phyloP scores from a whole-genome alignment of 805 yeast genomes.

The Candida coleopterorum region DNA sequence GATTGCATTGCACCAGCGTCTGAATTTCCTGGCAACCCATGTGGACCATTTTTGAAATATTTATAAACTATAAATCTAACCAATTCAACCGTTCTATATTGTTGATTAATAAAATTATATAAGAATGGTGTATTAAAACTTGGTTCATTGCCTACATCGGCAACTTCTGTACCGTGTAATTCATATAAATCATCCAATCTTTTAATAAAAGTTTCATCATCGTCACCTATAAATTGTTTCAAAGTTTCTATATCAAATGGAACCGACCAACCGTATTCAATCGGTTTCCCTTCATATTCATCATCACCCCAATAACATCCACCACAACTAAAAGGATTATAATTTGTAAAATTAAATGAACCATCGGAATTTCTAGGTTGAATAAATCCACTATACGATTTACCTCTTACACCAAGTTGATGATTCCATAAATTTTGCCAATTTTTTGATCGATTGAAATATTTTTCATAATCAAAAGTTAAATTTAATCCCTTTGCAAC shows the following conservation, averaged over 20 bases:
- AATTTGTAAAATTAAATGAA: constrained; percentile 18
- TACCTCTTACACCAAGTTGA: constrained; percentile 14
- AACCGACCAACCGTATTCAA: constrained; percentile 33
- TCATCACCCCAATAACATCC: constrained; percentile 32
- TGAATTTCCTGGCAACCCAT: constrained; percentile 33
- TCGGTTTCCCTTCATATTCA: constrained; percentile 28
- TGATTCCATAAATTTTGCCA: constrained; percentile 35
- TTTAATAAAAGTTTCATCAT: constrained; percentile 18
- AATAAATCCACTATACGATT: constrained; percentile 25
- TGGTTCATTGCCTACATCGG: constrained; percentile 35
- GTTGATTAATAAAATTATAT: constrained; percentile 26
- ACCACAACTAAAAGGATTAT: constrained; percentile 27
- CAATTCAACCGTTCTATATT: constrained; percentile 24
- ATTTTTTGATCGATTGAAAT: constrained; percentile 25
- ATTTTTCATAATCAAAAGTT: constrained; percentile 17
- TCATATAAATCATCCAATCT: constrained; percentile 33
- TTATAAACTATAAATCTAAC: constrained; percentile 23
- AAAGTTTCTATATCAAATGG: constrained; percentile 29
- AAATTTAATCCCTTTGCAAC: constrained; percentile 27
- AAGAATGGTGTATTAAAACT: constrained; percentile 31
- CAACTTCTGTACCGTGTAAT: constrained; percentile 21
- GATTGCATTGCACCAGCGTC: constrained; percentile 38
- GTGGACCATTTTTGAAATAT: constrained; percentile 19
- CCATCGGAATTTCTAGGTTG: constrained; percentile 29
- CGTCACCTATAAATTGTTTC: constrained; percentile 20